Conservation (phyloP, 2,329 filamentous ascomycete species). For the Aspergillus chevalieri region DNA sequence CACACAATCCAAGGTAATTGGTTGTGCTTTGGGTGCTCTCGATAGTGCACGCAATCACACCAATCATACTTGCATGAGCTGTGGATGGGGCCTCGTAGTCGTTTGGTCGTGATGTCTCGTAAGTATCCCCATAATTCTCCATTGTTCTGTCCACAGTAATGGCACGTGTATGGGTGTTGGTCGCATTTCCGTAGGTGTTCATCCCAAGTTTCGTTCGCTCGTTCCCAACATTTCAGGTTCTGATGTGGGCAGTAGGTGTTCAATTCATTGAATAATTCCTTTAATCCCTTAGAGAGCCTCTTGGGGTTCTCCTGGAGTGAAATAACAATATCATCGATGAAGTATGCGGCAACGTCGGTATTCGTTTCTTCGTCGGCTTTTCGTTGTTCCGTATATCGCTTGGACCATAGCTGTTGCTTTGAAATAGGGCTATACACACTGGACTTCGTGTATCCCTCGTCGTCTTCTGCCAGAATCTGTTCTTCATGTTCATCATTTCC, state of each 20-base stretch:
- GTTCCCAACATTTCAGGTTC: neutral
- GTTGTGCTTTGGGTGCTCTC: too few relatives aligned
- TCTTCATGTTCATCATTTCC: neutral
- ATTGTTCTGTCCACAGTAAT: neutral
- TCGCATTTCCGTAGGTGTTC: neutral
- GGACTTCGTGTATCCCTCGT: neutral
- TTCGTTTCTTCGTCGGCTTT: neutral
- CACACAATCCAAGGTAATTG: too few relatives aligned
- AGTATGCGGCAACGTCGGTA: neutral
- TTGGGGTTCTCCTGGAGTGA: neutral
- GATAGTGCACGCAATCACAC: too few relatives aligned
- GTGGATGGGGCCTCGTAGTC: neutral
- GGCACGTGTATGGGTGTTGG: neutral
- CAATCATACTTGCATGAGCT: neutral
- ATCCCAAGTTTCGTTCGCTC: neutral
- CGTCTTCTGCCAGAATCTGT: neutral
- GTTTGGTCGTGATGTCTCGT: neutral
- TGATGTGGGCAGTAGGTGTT: neutral
- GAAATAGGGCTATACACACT: neutral
- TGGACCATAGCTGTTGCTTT: neutral
- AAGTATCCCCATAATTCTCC: neutral
- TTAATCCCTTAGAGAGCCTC: neutral
- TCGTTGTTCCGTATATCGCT: neutral
- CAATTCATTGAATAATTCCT: neutral
- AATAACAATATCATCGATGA: neutral